Conservation (phyloP, 2,329 filamentous ascomycete genomes). For the Cordyceps cicadae region DNA sequence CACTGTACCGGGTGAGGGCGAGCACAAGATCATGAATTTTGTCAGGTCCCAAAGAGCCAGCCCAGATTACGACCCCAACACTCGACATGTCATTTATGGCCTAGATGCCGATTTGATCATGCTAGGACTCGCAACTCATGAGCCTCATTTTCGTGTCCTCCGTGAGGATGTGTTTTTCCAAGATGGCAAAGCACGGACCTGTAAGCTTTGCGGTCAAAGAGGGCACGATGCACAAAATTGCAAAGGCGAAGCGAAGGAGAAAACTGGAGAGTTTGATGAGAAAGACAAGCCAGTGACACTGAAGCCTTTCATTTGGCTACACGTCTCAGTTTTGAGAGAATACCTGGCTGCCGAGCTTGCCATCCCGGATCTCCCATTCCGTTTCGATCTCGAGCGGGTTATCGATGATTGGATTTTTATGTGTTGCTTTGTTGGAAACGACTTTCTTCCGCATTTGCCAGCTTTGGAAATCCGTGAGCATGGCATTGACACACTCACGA, state of each 20-base stretch:
- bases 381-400: slow-evolving; percentile 86
- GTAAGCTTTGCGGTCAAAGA: slow-evolving; percentile 83
- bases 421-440: slow-evolving; percentile 98
- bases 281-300: slow-evolving; percentile 61
- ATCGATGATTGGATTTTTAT: slow-evolving; percentile 99
- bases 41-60: slow-evolving; percentile 86
- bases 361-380: slow-evolving; percentile 73
- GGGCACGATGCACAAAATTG: slow-evolving; percentile 87
- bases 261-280: slow-evolving; percentile 71
- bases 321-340: slow-evolving; percentile 84
- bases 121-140: slow-evolving; percentile 92
- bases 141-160: slow-evolving; percentile 91
- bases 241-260: slow-evolving; percentile 67
- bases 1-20: slow-evolving; percentile 92
- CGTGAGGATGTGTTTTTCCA: slow-evolving; percentile 96
- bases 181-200: slow-evolving; percentile 72
- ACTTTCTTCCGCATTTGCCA: slow-evolving; percentile 95
- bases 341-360: slow-evolving; percentile 87
- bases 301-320: slow-evolving; percentile 98
- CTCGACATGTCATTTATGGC: slow-evolving; percentile 94
- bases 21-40: slow-evolving; percentile 99
- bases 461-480: slow-evolving; percentile 95
- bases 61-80: slow-evolving; percentile 90
- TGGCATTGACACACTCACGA: slow-evolving; percentile 89
- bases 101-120: slow-evolving; percentile 98